A percentile compares a stretch with the other conserved stretches of the same genome.
phyloP scores from a whole-genome alignment of 768 basidiomycete genomes.

The Lactifluus volemus region DNA sequence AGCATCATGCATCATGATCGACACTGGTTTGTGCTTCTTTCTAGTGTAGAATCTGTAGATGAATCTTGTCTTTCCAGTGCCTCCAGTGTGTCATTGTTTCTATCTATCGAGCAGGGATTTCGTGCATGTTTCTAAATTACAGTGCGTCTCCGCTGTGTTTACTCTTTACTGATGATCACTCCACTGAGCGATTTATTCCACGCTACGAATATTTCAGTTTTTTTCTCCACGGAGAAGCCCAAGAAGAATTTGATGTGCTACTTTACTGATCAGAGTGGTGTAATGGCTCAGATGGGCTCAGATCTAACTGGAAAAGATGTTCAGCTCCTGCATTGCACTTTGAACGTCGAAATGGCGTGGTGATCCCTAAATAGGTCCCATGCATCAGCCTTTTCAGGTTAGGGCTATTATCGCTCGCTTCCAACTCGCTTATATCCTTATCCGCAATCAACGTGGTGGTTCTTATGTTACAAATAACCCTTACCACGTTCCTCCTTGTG shows the following conservation, averaged over 20 bases:
- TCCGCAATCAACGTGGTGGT: neutral
- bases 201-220: neutral
- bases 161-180: neutral
- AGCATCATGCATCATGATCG: no score
- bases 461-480: no score
- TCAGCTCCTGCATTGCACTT: no score
- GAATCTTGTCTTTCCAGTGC: no score
- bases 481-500: neutral
- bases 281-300: neutral
- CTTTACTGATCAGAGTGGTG: neutral
- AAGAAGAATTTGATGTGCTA: neutral
- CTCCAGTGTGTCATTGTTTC: neutral
- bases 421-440: neutral
- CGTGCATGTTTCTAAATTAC: neutral
- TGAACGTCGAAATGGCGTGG: no score
- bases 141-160: neutral
- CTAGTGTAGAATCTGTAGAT: no score
- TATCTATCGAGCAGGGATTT: neutral
- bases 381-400: neutral
- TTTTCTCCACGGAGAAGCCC: neutral
- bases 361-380: no score
- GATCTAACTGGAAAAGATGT: no score
- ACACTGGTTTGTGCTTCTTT: no score
- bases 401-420: neutral
- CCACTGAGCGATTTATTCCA: neutral